phyloP scores from a whole-genome alignment of 257 asterid genomes.

The Osmanthus fragrans region DNA sequence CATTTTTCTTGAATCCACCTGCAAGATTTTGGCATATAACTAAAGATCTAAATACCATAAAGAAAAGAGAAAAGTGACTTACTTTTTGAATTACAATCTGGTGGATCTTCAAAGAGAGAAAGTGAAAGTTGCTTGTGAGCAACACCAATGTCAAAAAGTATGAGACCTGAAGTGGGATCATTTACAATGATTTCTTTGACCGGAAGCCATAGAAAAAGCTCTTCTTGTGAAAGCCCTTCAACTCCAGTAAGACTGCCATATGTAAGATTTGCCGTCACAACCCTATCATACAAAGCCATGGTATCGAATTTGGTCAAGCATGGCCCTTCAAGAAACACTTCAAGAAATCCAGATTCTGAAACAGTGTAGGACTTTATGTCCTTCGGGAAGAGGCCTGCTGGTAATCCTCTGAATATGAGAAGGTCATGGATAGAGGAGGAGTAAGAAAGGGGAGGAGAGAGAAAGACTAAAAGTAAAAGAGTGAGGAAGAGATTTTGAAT shows the following conservation, averaged over 20 bases:
- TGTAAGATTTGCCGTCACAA: constrained; percentile 69
- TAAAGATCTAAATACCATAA: not conserved
- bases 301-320: constrained; percentile 88
- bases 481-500: constrained; percentile 11
- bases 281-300: constrained; percentile 77
- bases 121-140: constrained; percentile 88
- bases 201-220: constrained; percentile 85
- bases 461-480: constrained; percentile 17
- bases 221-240: constrained; percentile 86
- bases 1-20: constrained; percentile 39
- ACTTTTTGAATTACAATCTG: constrained; percentile 58
- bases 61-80: not conserved
- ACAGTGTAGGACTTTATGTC: constrained; percentile 63
- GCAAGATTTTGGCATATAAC: constrained; percentile 11
- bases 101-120: constrained; percentile 92
- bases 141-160: constrained; percentile 76
- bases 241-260: constrained; percentile 80
- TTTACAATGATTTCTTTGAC: constrained; percentile 77
- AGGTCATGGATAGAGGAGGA: constrained; percentile 74
- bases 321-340: constrained; percentile 76
- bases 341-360: constrained; percentile 64
- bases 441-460: constrained; percentile 2
- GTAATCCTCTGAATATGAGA: constrained; percentile 72
- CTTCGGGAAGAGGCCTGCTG: constrained; percentile 81
- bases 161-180: constrained; percentile 78